These are phyloP conservation scores for Malassezia arunalokei DNA, from an alignment of 1,284 basidiomycete species.

Conservation along the genomic window DNA sequence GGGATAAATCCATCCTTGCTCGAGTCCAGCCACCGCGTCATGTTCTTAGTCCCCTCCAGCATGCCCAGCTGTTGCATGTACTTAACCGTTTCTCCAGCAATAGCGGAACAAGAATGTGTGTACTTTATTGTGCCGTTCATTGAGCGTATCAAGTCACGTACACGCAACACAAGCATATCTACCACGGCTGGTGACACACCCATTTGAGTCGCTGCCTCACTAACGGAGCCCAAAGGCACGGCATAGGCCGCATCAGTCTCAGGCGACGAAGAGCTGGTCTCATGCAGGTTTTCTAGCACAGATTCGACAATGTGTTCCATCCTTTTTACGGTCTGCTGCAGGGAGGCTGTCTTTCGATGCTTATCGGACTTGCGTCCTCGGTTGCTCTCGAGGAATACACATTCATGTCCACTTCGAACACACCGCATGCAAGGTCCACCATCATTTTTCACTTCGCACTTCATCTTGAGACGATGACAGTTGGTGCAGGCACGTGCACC, in stretches of 20 bases:
- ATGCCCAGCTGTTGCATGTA: slow-evolving; percentile 6
- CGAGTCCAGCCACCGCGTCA: neutral
- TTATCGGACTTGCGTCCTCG: slow-evolving; percentile 43
- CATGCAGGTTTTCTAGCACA: slow-evolving; percentile 30
- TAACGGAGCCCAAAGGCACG: neutral
- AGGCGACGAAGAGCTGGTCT: neutral
- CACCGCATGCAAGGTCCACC: slow-evolving; percentile 73
- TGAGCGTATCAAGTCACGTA: neutral
- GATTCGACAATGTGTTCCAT: slow-evolving; percentile 41
- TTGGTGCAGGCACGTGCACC: slow-evolving; percentile 70
- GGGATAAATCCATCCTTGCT: neutral
- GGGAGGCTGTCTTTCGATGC: slow-evolving; percentile 34
- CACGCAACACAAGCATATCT: slow-evolving; percentile 2
- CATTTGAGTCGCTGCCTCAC: neutral
- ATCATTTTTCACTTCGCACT: slow-evolving; percentile 82
- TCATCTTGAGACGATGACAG: slow-evolving; percentile 94
- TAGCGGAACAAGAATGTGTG: neutral
- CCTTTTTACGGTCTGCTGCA: slow-evolving; percentile 41
- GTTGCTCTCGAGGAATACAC: slow-evolving; percentile 43
- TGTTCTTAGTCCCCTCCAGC: neutral
- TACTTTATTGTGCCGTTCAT: neutral
- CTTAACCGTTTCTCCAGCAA: slow-evolving; percentile 2
- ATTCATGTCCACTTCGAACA: slow-evolving; percentile 35
- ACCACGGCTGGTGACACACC: neutral
- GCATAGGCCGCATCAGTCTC: neutral